Evolutionary conservation across 139 green algal genomes (phyloP), one percentile per base, ranked within the genome.

Genomic region (Mesostigma viride): DNA sequence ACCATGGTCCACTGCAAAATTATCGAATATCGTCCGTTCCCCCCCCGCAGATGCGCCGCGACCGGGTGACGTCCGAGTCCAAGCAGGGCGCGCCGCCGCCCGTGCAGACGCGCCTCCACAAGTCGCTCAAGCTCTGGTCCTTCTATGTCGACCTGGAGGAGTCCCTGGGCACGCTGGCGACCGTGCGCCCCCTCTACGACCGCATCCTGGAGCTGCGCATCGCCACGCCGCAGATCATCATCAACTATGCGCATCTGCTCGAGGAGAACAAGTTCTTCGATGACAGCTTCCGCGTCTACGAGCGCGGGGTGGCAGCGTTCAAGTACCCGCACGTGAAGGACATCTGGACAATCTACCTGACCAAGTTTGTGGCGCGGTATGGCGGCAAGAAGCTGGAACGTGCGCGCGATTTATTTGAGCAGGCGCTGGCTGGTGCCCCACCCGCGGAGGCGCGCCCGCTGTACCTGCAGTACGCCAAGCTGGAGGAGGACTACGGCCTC

Each of bases 111-210:
- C 68, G 85, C 1, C 65, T 97, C 73, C 90, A 95, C 75, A 64
- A 68, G 53, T 85, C 65, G 73, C 71, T 83, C 27, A 83, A 84
- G 68, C 75, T 94, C 24, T 97, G 90, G 90, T 78, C 57, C 27
- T 82, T 99, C 33, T 88, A 87, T 62, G 82, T 81, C 6, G 93
- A 99, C 76, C 76, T 99, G 68, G 91, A 96, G 80, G 93, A 99
- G 81, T 83, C 58, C 45, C 81, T 99, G 64, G 90, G 91, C 65
- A 94, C 86, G 0, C 71, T 93, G 22, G 90, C 95, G 64, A 80
- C 48, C 36, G 82, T 84, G 3, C 76, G 76, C 64, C 44, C 22
- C 4, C 87, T 88, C 20, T 99, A 99, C 74, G 82, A 93, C 58
- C 40, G 58, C 14, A 91, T 95, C 62, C 69, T 99, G 72, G 87